Percentiles rank a stretch among this genome's conserved stretches.
Evolutionary conservation across 192 early-diverging fungal genomes (phyloP).

Genomic region (Haplosporangium gracile): DNA sequence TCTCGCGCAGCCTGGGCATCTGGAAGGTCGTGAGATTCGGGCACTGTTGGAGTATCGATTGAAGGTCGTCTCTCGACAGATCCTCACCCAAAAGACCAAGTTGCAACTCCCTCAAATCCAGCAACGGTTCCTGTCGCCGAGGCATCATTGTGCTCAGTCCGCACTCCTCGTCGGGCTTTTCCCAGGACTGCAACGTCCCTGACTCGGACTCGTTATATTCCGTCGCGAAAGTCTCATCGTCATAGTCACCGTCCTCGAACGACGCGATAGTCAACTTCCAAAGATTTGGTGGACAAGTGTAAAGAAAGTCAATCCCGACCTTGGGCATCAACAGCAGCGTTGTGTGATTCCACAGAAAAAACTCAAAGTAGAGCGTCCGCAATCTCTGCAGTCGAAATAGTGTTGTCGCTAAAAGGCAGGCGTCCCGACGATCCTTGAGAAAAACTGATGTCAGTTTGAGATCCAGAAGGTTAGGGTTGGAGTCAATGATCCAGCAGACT

Average conservation of each 20-base stretch:
- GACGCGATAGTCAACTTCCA: background rate
- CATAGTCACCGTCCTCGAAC: background rate
- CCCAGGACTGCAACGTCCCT: background rate
- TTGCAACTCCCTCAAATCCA: background rate
- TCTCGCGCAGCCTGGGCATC: background rate
- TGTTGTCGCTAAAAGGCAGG: background rate
- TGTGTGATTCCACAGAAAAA: background rate
- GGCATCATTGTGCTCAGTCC: background rate
- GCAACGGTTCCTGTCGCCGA: background rate
- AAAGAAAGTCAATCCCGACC: background rate
- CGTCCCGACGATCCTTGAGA: background rate
- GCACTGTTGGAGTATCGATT: background rate
- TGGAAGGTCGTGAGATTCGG: background rate
- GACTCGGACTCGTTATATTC: background rate
- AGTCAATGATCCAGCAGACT: background rate
- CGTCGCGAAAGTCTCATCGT: background rate
- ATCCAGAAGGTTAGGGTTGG: background rate
- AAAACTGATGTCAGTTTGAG: background rate
- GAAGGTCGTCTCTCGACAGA: background rate
- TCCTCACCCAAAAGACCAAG: background rate
- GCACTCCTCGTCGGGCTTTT: background rate
- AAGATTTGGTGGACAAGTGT: background rate
- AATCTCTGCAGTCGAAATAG: background rate
- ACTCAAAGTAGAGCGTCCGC: background rate
- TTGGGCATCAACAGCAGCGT: background rate